These are phyloP conservation scores for Rhodotorula glutinis DNA, from an alignment of 1,284 basidiomycete genomes.

Conservation along the genomic window DNA sequence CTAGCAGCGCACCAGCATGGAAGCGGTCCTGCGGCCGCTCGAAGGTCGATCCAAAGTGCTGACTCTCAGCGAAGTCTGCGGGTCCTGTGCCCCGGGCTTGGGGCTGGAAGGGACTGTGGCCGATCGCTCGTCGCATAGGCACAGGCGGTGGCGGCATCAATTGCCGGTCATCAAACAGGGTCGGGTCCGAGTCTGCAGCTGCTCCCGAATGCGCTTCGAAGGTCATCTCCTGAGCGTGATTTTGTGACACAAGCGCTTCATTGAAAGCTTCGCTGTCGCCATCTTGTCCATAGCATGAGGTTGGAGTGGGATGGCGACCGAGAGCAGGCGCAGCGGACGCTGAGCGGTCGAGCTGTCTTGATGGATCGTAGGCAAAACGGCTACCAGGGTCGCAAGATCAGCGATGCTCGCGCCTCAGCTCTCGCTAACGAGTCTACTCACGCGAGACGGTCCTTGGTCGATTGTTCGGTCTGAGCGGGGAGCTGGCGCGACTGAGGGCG, in stretches of 20 bases:
- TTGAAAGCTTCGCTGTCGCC: too few relatives aligned
- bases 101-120: too few relatives aligned
- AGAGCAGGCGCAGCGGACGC: background rate
- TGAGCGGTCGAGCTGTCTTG: background rate
- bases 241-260: too few relatives aligned
- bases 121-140: background rate
- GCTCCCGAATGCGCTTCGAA: background rate
- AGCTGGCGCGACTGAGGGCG: too few relatives aligned
- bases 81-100: too few relatives aligned
- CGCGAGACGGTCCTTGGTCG: background rate
- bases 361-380: constrained; percentile 10
- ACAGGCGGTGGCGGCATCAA: constrained; percentile 13
- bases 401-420: background rate
- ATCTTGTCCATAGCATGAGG: too few relatives aligned
- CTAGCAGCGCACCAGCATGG: too few relatives aligned
- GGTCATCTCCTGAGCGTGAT: too few relatives aligned
- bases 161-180: background rate
- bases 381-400: background rate
- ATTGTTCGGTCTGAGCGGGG: background rate
- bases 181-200: background rate
- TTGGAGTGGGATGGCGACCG: background rate
- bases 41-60: too few relatives aligned
- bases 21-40: too few relatives aligned
- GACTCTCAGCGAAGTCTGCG: too few relatives aligned
- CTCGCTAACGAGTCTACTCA: background rate